Conservation (phyloP, 768 basidiomycete genomes). For the Kwoniella dendrophila region DNA sequence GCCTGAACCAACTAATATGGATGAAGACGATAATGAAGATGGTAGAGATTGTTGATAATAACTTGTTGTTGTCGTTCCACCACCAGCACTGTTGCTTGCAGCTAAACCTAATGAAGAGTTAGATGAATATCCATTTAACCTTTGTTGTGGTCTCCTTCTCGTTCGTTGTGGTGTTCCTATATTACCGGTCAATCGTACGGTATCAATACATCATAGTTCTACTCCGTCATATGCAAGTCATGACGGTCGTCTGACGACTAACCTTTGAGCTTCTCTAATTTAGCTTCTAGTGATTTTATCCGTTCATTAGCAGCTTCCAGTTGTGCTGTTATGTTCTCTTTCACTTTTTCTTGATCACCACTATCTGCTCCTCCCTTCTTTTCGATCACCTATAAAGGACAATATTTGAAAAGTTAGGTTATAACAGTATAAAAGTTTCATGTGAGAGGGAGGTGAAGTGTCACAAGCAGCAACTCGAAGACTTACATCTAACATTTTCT, state of each 20-base stretch:
- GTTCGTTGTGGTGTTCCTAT: slow-evolving; percentile 34
- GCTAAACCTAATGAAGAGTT: slow-evolving; percentile 37
- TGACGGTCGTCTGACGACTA: no score
- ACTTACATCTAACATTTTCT: slow-evolving; percentile 77
- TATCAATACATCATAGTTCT: slow-evolving; percentile 12
- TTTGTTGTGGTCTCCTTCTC: slow-evolving; percentile 35
- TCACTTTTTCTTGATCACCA: slow-evolving; percentile 61
- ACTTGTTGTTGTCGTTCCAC: not conserved
- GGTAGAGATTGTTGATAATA: slow-evolving; percentile 25
- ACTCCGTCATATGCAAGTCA: not conserved
- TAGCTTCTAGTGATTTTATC: slow-evolving; percentile 67
- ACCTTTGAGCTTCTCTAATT: slow-evolving; percentile 61
- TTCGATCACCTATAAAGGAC: slow-evolving; percentile 42
- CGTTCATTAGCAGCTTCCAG: slow-evolving; percentile 72
- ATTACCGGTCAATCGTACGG: not conserved
- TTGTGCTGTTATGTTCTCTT: slow-evolving; percentile 57
- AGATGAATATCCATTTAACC: slow-evolving; percentile 41
- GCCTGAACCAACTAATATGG: slow-evolving; percentile 10
- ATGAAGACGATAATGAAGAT: slow-evolving; percentile 34
- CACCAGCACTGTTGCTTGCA: no score
- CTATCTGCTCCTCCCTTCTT: slow-evolving; percentile 32
- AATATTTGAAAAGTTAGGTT: not conserved
- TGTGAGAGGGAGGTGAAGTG: no score
- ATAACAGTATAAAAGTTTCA: slow-evolving; percentile 55
- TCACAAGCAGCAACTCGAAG: no score